A percentile compares a stretch with the other conserved stretches of the same genome.
Evolutionary conservation across 345 rosid genomes (phyloP).

Genomic region (Salix koriyanagi): DNA sequence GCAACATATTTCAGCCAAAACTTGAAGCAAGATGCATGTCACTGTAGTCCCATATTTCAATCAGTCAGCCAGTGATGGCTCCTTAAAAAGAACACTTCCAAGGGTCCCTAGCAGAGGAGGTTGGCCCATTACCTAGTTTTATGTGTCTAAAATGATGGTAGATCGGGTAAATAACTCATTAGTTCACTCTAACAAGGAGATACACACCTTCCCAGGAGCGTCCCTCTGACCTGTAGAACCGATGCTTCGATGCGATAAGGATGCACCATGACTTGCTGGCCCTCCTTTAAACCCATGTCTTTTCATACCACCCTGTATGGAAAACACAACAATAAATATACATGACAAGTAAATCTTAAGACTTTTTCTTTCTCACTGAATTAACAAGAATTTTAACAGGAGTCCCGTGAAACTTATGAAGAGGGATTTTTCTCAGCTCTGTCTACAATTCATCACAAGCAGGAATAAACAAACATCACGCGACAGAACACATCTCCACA

Average conservation of each 20-base stretch:
- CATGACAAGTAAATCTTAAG: not conserved
- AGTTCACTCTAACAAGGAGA: constrained; percentile 11
- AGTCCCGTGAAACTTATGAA: not conserved
- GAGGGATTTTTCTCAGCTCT: not conserved
- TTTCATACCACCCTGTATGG: constrained; percentile 78
- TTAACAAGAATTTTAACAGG: constrained; percentile 7
- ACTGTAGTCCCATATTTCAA: not conserved
- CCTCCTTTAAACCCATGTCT: constrained; percentile 52
- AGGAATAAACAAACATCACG: not conserved
- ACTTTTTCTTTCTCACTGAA: not conserved
- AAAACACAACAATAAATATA: constrained; percentile 8
- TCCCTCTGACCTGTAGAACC: constrained; percentile 99
- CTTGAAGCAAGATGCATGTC: not conserved
- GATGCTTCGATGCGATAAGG: constrained; percentile 61
- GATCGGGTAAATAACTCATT: not conserved
- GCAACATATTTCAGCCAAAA: not conserved
- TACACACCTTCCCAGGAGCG: constrained; percentile 79
- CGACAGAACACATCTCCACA: not conserved
- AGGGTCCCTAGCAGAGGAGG: not conserved
- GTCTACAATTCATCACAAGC: not conserved
- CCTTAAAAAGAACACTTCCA: not conserved
- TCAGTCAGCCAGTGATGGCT: too few species aligned
- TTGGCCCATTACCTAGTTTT: not conserved
- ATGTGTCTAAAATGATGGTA: not conserved
- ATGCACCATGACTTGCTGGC: constrained; percentile 83